These are phyloP conservation scores for Heteromeles arbutifolia DNA, from an alignment of 306 rosid genomes.

Conservation along the genomic window DNA sequence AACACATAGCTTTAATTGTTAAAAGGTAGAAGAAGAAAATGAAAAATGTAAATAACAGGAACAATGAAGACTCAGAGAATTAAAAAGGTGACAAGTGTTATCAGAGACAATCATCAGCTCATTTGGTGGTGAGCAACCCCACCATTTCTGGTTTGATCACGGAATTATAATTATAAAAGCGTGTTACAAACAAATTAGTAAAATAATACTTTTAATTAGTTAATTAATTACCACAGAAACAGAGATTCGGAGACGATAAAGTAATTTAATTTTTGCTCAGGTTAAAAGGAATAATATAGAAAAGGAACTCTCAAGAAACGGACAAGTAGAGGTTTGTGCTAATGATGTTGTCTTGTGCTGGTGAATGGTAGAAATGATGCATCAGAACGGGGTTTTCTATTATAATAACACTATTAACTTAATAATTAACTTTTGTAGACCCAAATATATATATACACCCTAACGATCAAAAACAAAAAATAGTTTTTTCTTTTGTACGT, in stretches of 20 bases:
- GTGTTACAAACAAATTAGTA: conserved; percentile 44
- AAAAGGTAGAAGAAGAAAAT: background rate
- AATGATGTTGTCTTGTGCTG: conserved; percentile 90
- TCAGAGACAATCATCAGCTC: conserved; percentile 69
- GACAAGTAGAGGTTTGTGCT: conserved; percentile 57
- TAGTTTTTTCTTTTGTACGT: background rate
- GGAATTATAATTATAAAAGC: conserved; percentile 37
- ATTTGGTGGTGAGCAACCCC: conserved; percentile 72
- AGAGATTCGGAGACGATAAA: background rate
- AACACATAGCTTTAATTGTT: background rate
- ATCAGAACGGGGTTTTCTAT: conserved; percentile 62
- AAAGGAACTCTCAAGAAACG: conserved; percentile 45
- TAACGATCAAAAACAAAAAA: background rate
- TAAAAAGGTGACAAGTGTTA: conserved; percentile 62
- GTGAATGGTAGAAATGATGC: conserved; percentile 81
- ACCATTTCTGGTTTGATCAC: conserved; percentile 20
- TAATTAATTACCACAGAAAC: background rate
- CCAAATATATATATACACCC: background rate
- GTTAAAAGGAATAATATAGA: conserved; percentile 21
- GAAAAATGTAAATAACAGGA: background rate
- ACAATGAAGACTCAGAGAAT: conserved; percentile 26
- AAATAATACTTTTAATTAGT: background rate
- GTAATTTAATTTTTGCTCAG: background rate
- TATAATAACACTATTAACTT: conserved; percentile 14
- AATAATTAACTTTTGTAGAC: background rate